Conservation (phyloP, 1,284 basidiomycete species). For the Takashimella tepidaria region DNA sequence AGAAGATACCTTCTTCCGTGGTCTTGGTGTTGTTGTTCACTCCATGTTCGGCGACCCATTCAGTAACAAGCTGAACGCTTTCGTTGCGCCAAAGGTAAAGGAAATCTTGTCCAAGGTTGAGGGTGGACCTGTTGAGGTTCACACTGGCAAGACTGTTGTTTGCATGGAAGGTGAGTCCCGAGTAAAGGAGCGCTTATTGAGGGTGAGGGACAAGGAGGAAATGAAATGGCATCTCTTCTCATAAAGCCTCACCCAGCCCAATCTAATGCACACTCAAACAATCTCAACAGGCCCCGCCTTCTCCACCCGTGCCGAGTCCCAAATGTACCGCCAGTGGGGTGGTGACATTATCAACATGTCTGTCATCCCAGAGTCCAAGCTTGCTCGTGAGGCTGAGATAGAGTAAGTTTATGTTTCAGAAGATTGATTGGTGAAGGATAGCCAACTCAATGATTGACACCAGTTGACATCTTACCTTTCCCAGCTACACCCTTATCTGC, state of each 20-base stretch:
- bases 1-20: constrained; percentile 80
- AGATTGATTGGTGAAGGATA: no score
- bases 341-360: constrained; percentile 95
- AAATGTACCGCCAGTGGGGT: constrained; percentile 90
- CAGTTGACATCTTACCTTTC: constrained; percentile 7
- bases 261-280: not conserved
- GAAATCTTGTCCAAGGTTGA: constrained; percentile 58
- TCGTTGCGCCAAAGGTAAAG: constrained; percentile 62
- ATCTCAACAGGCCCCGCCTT: constrained; percentile 42
- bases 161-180: constrained; percentile 94
- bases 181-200: not conserved
- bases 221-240: not conserved
- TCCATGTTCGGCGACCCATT: constrained; percentile 92
- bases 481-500: constrained; percentile 80
- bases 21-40: constrained; percentile 77
- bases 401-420: constrained; percentile 55
- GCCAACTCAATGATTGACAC: not conserved
- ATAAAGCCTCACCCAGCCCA: not conserved
- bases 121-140: constrained; percentile 59
- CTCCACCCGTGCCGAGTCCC: constrained; percentile 85
- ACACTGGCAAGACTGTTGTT: constrained; percentile 77
- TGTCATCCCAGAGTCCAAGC: constrained; percentile 89
- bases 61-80: constrained; percentile 59
- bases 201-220: not conserved
- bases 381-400: constrained; percentile 90